Conservation (phyloP, 139 green algal species). For the Volvox africanus region DNA sequence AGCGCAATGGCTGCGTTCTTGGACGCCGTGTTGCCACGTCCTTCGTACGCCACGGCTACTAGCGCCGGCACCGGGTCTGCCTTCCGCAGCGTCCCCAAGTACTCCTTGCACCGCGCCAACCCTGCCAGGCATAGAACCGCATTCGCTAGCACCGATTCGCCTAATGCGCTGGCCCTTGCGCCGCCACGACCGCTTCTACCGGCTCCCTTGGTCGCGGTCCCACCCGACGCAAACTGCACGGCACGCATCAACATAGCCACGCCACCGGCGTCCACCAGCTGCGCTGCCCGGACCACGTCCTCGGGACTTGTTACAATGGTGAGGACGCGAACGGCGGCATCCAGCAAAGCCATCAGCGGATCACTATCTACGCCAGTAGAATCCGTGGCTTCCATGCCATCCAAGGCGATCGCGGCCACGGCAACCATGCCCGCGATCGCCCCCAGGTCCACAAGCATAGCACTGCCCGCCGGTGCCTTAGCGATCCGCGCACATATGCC, state of each 20-base stretch:
- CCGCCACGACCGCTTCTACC: background rate
- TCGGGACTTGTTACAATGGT: conserved; percentile 42
- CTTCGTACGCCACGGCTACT: conserved; percentile 62
- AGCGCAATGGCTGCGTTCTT: conserved; percentile 80
- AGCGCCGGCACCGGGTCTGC: conserved; percentile 59
- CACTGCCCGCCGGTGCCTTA: conserved; percentile 15
- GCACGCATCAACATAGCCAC: conserved; percentile 29
- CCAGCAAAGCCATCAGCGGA: conserved; percentile 1
- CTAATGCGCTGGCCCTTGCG: background rate
- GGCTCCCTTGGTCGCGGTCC: background rate
- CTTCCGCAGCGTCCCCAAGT: conserved; percentile 29
- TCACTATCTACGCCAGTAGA: background rate
- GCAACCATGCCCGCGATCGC: conserved; percentile 14
- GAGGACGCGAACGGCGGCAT: conserved; percentile 48
- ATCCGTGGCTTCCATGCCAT: background rate
- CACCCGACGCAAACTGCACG: background rate
- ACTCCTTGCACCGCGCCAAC: conserved; percentile 37
- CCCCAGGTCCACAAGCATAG: conserved; percentile 27
- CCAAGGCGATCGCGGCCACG: background rate
- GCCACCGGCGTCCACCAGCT: conserved; percentile 18
- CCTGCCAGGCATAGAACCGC: conserved; percentile 55
- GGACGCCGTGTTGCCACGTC: conserved; percentile 52
- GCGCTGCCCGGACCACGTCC: background rate
- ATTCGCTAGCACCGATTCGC: conserved; percentile 62
- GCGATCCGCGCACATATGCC: conserved; percentile 30